Evolutionary conservation across 208 protist species (phyloP), one percentile per base, ranked within the genome.

Genomic region (Acanthamoeba lenticulata): DNA sequence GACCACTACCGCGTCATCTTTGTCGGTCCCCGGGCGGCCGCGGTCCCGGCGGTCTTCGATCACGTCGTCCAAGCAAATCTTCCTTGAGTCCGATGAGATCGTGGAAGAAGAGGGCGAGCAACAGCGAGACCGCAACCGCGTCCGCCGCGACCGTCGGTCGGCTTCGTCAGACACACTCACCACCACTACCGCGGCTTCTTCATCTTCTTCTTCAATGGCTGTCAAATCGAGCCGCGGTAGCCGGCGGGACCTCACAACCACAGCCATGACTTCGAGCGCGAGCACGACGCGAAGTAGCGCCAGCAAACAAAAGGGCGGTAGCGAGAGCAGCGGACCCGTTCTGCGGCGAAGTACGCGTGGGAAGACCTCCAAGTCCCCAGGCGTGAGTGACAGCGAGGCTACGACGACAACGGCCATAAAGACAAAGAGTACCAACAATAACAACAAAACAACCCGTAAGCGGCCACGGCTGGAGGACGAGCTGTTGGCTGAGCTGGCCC

Each of bases 61-160:
- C 77, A 32, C 77, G 13, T 86, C 77, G 77, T 57, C 45, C 6
- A 86, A 57, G 44, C 77, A 86, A 32, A 19, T 86, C 77, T 86
- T 86, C 27, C 77, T 86, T 2, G 77, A 86, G n/a, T 86, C 77
- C 13, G 77, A 86, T 24, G 77, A 86, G 77, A 57, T 86, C 45
- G 77, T 86, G 29, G 77, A 86, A 4, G 77, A 86, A 42, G 44
- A 38, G 21, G 45, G 44, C 77, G 67, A 79, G 19, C 67, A 79
- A 17, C 67, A 79, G 49, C 49, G 49, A 9, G 49, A 34, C 62
- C 13, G 27, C 24, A 24, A 34, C 62, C 4, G 57, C 27, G 45
- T 47, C 44, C 77, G 11, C 34, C 40, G 34, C 24, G 42, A 32
- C 13, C 72, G 72, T 15, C 32, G 36, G 34, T 38, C 44, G 11